Percentiles rank a stretch among this genome's conserved stretches.
Evolutionary conservation across 495 filamentous ascomycete species (phyloP).

Genomic region (Cladorrhinum samala): DNA sequence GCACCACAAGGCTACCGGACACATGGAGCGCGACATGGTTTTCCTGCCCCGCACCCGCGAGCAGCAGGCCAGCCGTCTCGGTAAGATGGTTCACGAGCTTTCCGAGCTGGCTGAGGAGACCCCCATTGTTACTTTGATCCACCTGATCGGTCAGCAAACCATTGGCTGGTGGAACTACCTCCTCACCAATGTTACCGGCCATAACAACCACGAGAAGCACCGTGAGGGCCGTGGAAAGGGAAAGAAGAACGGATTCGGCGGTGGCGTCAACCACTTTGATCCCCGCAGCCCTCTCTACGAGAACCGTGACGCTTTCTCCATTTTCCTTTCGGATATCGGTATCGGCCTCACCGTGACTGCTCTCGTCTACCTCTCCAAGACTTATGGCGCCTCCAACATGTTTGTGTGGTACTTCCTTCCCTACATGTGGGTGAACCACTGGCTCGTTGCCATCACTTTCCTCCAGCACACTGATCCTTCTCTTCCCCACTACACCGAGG

Average conservation of each 20-base stretch:
- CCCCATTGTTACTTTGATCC: constrained; percentile 68
- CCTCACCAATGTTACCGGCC: constrained; percentile 82
- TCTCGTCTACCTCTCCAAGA: constrained; percentile 57
- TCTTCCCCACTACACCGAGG: constrained; percentile 73
- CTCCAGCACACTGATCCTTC: constrained; percentile 85
- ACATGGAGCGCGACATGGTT: constrained; percentile 96
- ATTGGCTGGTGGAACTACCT: constrained; percentile 88
- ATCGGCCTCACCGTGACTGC: constrained; percentile 50
- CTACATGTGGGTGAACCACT: constrained; percentile 99
- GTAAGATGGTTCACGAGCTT: constrained; percentile 68
- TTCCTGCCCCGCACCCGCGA: constrained; percentile 85
- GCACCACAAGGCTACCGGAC: constrained; percentile 93
- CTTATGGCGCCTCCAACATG: constrained; percentile 78
- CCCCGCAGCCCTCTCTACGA: constrained; percentile 85
- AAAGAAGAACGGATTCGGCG: constrained; percentile 74
- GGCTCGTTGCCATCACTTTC: constrained; percentile 83
- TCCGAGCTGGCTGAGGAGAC: constrained; percentile 90
- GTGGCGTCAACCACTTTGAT: constrained; percentile 91
- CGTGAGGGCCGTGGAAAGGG: constrained; percentile 82
- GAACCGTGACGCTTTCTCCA: constrained; percentile 75
- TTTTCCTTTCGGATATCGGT: constrained; percentile 78
- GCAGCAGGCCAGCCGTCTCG: constrained; percentile 62
- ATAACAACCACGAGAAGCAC: constrained; percentile 81
- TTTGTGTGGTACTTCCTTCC: constrained; percentile 90
- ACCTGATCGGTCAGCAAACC: constrained; percentile 76